Conservation (phyloP, 140 eudicot genomes). For the Senecio squalidus region DNA sequence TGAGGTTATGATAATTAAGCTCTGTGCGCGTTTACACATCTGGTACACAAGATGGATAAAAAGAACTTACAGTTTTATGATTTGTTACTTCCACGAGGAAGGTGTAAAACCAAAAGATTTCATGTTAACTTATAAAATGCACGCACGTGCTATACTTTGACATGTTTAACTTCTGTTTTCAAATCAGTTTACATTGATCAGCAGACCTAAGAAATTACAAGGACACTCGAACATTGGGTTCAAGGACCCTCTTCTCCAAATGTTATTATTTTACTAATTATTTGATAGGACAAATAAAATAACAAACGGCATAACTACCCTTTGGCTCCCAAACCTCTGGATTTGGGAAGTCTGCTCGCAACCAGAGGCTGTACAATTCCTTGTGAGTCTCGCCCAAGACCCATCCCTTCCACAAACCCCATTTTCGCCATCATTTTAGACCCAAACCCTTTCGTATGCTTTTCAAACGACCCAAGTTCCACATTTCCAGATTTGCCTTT, state of each 20-base stretch:
- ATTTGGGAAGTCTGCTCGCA: constrained; percentile 75
- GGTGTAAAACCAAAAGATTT: no score
- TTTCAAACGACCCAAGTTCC: constrained; percentile 65
- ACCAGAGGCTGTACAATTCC: constrained; percentile 72
- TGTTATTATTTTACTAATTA: not conserved
- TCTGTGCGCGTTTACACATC: no score
- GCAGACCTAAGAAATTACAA: not conserved
- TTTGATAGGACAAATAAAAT: not conserved
- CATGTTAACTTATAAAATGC: no score
- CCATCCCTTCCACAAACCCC: constrained; percentile 92
- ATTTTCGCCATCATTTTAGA: constrained; percentile 92
- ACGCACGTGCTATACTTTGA: no score
- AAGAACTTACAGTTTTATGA: no score
- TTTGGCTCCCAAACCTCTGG: constrained; percentile 82
- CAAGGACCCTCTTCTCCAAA: constrained; percentile 1
- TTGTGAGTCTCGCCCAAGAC: constrained; percentile 78
- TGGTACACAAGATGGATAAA: no score
- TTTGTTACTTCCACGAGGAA: no score
- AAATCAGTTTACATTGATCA: not conserved
- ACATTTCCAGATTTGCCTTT: constrained; percentile 1
- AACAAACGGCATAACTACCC: constrained; percentile 20
- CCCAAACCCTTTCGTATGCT: constrained; percentile 90
- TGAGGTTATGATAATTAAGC: no score
- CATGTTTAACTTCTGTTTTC: no score
- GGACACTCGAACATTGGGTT: not conserved